Evolutionary conservation across 2,329 filamentous ascomycete species (phyloP).

Genomic region (Madurella fahalii): DNA sequence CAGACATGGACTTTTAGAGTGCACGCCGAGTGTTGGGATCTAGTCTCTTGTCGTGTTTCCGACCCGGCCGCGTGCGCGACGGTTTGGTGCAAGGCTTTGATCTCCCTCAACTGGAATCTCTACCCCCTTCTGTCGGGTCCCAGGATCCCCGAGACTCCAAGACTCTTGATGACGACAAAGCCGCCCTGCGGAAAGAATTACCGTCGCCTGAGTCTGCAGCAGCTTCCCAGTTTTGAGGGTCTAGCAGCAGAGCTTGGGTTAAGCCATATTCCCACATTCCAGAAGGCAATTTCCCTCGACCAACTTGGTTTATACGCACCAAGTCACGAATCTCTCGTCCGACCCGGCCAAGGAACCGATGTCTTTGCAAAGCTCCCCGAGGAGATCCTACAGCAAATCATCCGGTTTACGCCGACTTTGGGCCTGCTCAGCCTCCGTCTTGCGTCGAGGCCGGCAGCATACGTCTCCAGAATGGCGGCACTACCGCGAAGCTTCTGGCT

Average conservation of each 20-base stretch:
- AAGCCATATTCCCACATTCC: not conserved
- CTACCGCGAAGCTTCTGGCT: conserved; percentile 12
- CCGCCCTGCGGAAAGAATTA: not conserved
- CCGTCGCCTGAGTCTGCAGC: not conserved
- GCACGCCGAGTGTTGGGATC: conserved; percentile 18
- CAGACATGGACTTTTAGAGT: conserved; percentile 13
- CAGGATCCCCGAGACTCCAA: not conserved
- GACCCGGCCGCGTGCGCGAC: conserved; percentile 5
- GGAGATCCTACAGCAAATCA: conserved; percentile 5
- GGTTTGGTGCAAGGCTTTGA: conserved; percentile 10
- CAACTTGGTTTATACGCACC: not conserved
- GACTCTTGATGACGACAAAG: not conserved
- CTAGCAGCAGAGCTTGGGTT: conserved; percentile 4
- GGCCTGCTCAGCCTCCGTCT: conserved; percentile 10
- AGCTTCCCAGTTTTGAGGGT: conserved; percentile 1
- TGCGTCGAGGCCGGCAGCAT: conserved; percentile 1
- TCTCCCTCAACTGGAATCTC: conserved; percentile 11
- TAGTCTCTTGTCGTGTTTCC: conserved; percentile 5
- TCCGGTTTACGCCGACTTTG: not conserved
- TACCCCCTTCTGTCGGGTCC: not conserved
- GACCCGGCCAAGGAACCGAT: not conserved
- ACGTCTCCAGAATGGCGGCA: not conserved
- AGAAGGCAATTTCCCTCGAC: not conserved
- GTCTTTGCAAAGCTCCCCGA: conserved; percentile 5
- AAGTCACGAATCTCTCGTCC: not conserved